These are phyloP conservation scores for Heliosperma pusillum DNA, from an alignment of 148 eudicot genomes.

Conservation along the genomic window DNA sequence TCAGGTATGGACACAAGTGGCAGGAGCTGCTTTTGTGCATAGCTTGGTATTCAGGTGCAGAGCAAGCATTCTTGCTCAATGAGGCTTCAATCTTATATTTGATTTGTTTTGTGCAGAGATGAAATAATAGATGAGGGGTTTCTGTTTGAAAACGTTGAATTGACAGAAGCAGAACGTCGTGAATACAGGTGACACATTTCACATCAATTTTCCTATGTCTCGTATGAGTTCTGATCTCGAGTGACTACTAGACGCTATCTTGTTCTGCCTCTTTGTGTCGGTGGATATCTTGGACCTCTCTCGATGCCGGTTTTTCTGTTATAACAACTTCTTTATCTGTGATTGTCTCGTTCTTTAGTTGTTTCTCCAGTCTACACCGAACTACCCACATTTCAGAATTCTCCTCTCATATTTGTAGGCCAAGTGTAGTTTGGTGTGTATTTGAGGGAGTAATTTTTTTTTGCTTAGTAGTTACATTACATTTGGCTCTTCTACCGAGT, in stretches of 20 bases:
- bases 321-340: neutral
- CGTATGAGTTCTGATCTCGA: neutral
- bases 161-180: conserved; percentile 72
- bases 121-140: conserved; percentile 80
- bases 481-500: neutral
- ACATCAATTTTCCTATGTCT: neutral
- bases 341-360: neutral
- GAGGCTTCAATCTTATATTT: conserved; percentile 7
- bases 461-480: neutral
- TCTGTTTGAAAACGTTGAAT: conserved; percentile 66
- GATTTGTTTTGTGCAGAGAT: conserved; percentile 51
- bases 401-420: neutral
- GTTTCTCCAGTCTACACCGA: neutral
- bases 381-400: neutral
- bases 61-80: neutral
- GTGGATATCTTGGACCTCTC: neutral
- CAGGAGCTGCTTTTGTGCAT: neutral
- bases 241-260: neutral
- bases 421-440: neutral
- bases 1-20: conserved; percentile 46
- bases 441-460: neutral
- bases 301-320: neutral
- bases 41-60: neutral
- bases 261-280: neutral
- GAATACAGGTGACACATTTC: conserved; percentile 50